Evolutionary conservation across 495 filamentous ascomycete species (phyloP).

Genomic region (Neurospora sp.): DNA sequence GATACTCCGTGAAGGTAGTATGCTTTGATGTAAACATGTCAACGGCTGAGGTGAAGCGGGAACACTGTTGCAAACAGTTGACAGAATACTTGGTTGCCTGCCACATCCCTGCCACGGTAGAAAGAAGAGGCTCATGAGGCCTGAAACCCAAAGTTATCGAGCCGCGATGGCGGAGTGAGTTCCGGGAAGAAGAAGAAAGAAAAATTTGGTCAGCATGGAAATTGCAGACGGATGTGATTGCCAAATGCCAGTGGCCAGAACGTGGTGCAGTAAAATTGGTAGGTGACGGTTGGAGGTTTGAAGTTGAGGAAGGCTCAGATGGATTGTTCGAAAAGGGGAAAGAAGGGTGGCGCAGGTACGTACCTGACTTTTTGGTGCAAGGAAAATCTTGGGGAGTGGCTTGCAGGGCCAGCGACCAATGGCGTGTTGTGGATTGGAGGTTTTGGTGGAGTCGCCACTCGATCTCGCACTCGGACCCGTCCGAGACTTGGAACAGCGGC

Average conservation of each 20-base stretch:
- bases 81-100: too few species aligned
- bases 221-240: background rate
- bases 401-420: background rate
- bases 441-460: background rate
- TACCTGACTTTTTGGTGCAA: background rate
- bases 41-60: background rate
- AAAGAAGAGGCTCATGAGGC: background rate
- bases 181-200: background rate
- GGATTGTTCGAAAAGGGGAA: background rate
- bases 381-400: background rate
- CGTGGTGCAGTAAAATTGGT: background rate
- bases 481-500: conserved; percentile 25
- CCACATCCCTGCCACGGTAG: background rate
- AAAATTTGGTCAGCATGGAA: background rate
- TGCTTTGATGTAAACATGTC: background rate
- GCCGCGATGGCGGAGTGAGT: background rate
- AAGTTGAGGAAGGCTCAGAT: background rate
- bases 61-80: background rate
- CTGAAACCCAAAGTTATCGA: background rate
- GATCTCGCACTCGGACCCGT: conserved; percentile 1
- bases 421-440: background rate
- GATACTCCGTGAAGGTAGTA: background rate
- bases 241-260: background rate
- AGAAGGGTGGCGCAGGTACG: background rate
- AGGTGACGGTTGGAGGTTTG: background rate